These are phyloP conservation scores for Penicillium aurantiogriseum DNA, from an alignment of 2,329 filamentous ascomycete species.

Conservation along the genomic window DNA sequence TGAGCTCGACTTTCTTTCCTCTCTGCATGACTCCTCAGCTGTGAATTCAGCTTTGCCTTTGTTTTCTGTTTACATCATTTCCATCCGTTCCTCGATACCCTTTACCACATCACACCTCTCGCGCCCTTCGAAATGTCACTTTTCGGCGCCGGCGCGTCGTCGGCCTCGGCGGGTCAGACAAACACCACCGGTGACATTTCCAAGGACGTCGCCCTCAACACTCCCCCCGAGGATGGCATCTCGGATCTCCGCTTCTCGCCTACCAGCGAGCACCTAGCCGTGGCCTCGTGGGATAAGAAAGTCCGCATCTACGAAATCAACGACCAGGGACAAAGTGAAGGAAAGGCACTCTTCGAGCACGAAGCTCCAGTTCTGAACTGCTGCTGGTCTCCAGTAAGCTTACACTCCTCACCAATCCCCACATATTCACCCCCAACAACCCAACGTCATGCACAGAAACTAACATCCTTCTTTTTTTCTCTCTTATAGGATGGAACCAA, in stretches of 20 bases:
- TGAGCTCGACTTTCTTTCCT: conserved; percentile 2
- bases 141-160: conserved; percentile 54
- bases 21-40: background rate
- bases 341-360: conserved; percentile 82
- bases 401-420: background rate
- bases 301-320: conserved; percentile 95
- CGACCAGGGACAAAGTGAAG: conserved; percentile 71
- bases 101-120: conserved; percentile 6
- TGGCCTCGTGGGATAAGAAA: conserved; percentile 96
- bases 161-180: conserved; percentile 52
- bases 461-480: conserved; percentile 14
- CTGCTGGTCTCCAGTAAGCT: conserved; percentile 80
- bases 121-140: conserved; percentile 42
- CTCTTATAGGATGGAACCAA: conserved; percentile 76
- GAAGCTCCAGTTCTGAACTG: conserved; percentile 79
- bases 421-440: background rate
- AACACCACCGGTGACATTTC: conserved; percentile 87
- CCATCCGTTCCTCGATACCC: background rate
- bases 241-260: conserved; percentile 83
- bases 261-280: conserved; percentile 75
- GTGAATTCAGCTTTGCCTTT: background rate
- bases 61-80: background rate
- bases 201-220: conserved; percentile 76
- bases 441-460: background rate
- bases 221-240: conserved; percentile 83